phyloP scores from a whole-genome alignment of 2,329 filamentous ascomycete species.

The Elsinoe necatrix region DNA sequence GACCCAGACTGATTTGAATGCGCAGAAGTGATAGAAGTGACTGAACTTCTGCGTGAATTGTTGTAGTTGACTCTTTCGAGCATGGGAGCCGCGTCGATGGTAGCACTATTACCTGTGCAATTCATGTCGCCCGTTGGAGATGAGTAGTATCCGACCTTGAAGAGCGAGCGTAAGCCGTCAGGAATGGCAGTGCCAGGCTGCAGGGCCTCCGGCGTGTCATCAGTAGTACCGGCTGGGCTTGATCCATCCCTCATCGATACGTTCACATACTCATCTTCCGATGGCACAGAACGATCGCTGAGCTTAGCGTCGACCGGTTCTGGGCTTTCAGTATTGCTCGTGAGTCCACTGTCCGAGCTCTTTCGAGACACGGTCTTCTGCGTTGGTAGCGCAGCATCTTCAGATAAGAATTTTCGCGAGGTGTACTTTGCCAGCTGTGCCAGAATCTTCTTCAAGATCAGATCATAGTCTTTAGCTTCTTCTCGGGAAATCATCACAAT shows the following conservation, averaged over 20 bases:
- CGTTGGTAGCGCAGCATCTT: conserved; percentile 21
- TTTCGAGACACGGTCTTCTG: neutral
- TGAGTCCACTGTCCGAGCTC: conserved; percentile 14
- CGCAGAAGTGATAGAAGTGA: conserved; percentile 22
- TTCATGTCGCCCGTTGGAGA: conserved; percentile 49
- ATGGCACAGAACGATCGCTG: conserved; percentile 69
- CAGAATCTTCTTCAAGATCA: conserved; percentile 71
- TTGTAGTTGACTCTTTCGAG: conserved; percentile 24
- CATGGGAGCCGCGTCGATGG: conserved; percentile 23
- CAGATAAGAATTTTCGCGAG: conserved; percentile 35
- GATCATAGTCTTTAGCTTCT: conserved; percentile 60
- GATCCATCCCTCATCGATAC: conserved; percentile 66
- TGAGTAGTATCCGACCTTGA: conserved; percentile 62
- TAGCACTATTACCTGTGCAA: conserved; percentile 40
- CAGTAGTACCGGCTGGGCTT: conserved; percentile 13
- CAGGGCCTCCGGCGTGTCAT: conserved; percentile 45
- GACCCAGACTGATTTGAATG: conserved; percentile 22
- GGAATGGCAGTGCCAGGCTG: conserved; percentile 51
- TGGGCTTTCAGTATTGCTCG: conserved; percentile 21
- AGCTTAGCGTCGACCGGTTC: conserved; percentile 45
- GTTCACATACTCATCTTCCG: conserved; percentile 85
- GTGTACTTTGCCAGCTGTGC: conserved; percentile 69
- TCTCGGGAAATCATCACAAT: conserved; percentile 69
- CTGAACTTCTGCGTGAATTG: conserved; percentile 20
- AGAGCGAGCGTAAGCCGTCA: conserved; percentile 59